Evolutionary conservation across 257 asterid species (phyloP), one percentile per base, ranked within the genome.

Genomic region (Fraxinus anomala): DNA sequence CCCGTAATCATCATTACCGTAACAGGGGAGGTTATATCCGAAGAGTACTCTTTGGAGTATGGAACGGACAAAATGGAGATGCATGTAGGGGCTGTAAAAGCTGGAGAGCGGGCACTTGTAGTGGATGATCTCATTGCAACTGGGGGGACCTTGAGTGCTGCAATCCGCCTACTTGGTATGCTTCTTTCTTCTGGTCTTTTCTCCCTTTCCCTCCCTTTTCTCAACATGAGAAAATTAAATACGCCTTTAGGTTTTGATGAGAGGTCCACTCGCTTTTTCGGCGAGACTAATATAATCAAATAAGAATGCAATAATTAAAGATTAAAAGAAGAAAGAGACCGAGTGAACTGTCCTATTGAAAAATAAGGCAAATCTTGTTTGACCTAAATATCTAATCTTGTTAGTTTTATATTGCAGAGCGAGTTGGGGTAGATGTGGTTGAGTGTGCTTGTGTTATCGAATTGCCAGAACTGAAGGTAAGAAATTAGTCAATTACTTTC

Each of bases 111-210:
- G 33, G 97, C 94, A 0, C 76, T 94, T 61, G 71, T 94, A 49
- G 93, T 94, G 2, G 99, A 94, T 85, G 99, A 94, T 86, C 96
- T 94, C 67, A 92, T 94, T 85, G 98, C 98, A 54, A 92, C 98
- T 54, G 98, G 97, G 56, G 99, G 99, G 70, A 92, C 99, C 85
- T 87, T 94, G 76, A 49, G 63, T 83, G 99, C 99, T 81, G 99
- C 97, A 24, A 88, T 92, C 63, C 88, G 93, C 84, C 89, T 94
- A 44, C 96, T 94, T 73, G 99, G 99, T 94, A 88, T 13, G 77
- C 5, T 72, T 66, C 3, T 71, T 73, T 31, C 74, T 67, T 12
- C 40, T 51, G 70, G 23, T 72, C 61, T 65, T 21, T 16, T 76
- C 73, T 40, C 34, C 6, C 67, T 36, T 54, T 51, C 11, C 12